Base-by-base conservation (phyloP, 768 basidiomycete species). In the Mycena vitilis region DNA sequence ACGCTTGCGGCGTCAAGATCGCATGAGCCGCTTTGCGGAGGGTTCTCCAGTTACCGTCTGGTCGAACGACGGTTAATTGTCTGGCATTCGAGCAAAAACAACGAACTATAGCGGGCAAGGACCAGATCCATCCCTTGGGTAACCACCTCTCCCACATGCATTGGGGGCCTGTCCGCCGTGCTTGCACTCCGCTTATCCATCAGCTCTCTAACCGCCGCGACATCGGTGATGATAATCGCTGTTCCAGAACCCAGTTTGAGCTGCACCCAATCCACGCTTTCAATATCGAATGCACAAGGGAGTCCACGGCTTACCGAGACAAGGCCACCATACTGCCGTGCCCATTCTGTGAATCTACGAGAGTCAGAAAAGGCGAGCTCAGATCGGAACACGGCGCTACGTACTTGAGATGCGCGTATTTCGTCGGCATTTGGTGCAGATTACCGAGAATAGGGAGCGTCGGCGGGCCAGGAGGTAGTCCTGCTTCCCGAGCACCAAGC, bases 291-390 rank as follows among this genome's bases (percentile, higher is more conserved):
- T 49, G 45, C 0, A 9, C 16, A 20, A 40, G 40, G 34, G 5
- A 34, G 30, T 40, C 10, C 30, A 30, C 18, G 4, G 16, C 53
- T 22, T 22, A 73, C 71, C 36, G 75, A 77, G 63, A 75, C 75
- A 37, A 78, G 69, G 2, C 75, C 77, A 5, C 78, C 78, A 47
- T 78, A 78, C 37, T 58, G 30, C 20, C 68, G 62, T 1, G 78
- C 74, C 78, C 77, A 78, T 67, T 75, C 74, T 8, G 77, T 75
- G 30, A 79, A 73, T 54, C 75, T 78, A 42, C 1, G 8, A 23
- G 10, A 13, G 10, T 7, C 23, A 23, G 0, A 0, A 15, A 20
- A 44, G 12, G 16, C 7, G 34, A 38, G 6, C 5, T 4, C 5
- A 23, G 5, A 9, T 15, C 9, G 40, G 4, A 16, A 22, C 15